Evolutionary conservation across 306 rosid genomes (phyloP).

Genomic region (Castanea sativa): DNA sequence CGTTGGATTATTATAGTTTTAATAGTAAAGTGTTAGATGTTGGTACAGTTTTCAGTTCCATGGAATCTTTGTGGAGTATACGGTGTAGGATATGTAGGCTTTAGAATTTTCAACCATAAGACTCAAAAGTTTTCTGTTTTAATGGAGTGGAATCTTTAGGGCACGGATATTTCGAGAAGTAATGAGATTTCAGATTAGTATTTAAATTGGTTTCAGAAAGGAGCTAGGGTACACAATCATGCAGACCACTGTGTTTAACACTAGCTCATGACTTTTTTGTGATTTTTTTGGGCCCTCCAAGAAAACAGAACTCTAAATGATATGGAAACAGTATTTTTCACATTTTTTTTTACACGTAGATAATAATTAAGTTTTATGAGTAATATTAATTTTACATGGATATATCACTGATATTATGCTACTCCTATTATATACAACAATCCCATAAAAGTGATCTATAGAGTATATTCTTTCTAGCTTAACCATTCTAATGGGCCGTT

Average conservation of each 20-base stretch:
- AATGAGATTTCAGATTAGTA: background rate
- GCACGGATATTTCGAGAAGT: constrained; percentile 39
- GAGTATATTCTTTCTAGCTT: too few relatives aligned
- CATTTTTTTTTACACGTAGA: too few relatives aligned
- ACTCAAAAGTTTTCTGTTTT: background rate
- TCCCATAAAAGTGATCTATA: too few relatives aligned
- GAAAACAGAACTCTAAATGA: constrained; percentile 26
- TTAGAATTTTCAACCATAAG: background rate
- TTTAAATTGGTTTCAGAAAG: background rate
- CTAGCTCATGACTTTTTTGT: constrained; percentile 44
- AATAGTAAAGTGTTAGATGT: too few relatives aligned
- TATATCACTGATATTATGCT: too few relatives aligned
- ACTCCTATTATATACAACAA: too few relatives aligned
- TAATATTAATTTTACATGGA: too few relatives aligned
- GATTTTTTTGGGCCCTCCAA: constrained; percentile 60
- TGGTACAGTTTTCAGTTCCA: too few relatives aligned
- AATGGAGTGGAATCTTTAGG: constrained; percentile 25
- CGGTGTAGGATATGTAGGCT: background rate
- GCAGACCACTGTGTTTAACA: constrained; percentile 37
- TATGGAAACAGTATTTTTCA: too few relatives aligned
- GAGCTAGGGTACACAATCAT: constrained; percentile 36
- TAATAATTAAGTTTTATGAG: too few relatives aligned
- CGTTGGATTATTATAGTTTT: too few relatives aligned
- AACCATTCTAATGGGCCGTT: too few relatives aligned
- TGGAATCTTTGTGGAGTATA: background rate